A percentile compares a stretch with the other conserved stretches of the same genome.
Conservation (phyloP, 2,329 filamentous ascomycete species). For the Nemania diffusa region DNA sequence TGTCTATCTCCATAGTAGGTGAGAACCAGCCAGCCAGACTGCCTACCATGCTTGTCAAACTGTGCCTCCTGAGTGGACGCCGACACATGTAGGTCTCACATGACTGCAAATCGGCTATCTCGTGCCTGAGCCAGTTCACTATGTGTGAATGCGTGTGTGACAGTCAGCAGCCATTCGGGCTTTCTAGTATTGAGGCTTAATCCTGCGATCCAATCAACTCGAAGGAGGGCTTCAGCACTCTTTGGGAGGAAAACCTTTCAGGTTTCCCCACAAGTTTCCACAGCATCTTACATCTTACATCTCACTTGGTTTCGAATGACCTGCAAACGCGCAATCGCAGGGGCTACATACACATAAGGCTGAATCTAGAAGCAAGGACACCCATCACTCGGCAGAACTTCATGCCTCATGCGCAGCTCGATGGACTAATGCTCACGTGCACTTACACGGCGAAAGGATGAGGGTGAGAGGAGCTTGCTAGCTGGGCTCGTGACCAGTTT, state of each 20-base stretch:
- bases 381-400: constrained; percentile 5
- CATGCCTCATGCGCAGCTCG: background rate
- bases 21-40: background rate
- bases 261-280: no score
- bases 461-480: background rate
- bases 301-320: background rate
- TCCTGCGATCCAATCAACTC: constrained; percentile 6
- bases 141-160: background rate
- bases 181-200: background rate
- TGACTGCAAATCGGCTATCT: background rate
- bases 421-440: constrained; percentile 18
- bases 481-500: background rate
- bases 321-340: background rate
- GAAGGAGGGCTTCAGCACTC: background rate
- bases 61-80: background rate
- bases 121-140: background rate
- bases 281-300: background rate
- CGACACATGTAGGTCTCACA: background rate
- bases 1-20: background rate
- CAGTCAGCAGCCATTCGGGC: background rate
- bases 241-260: background rate
- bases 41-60: background rate
- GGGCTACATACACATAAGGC: constrained; percentile 12
- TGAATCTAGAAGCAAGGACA: constrained; percentile 19
- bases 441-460: background rate